These are phyloP conservation scores for Globisporangium iwayamae DNA, from an alignment of 352 stramenopile species.

Conservation along the genomic window DNA sequence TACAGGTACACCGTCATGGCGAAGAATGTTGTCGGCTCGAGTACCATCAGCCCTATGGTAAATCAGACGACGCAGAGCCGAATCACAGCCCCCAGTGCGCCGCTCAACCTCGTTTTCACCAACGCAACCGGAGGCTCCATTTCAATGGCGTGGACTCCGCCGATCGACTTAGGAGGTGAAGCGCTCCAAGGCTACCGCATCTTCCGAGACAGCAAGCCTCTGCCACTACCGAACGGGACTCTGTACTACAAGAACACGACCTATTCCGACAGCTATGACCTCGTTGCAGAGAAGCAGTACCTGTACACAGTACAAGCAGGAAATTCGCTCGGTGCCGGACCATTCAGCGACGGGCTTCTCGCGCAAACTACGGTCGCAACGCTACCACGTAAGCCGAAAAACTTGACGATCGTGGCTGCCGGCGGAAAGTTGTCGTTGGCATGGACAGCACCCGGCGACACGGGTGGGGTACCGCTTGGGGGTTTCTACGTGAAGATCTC, in stretches of 20 bases:
- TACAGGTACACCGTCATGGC: conserved; percentile 44
- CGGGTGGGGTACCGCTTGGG: conserved; percentile 32
- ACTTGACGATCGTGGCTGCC: conserved; percentile 10
- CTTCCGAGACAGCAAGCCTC: conserved; percentile 24
- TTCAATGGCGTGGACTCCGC: conserved; percentile 32
- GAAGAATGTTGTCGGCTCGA: conserved; percentile 43
- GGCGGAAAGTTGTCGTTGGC: conserved; percentile 29
- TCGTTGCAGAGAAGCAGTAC: conserved; percentile 32
- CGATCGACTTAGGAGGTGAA: conserved; percentile 43
- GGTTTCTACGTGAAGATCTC: conserved; percentile 13
- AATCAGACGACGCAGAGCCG: conserved; percentile 19
- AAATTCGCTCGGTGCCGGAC: conserved; percentile 33
- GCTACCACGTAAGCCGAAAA: conserved; percentile 17
- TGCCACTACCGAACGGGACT: not conserved
- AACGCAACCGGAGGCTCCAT: conserved; percentile 37
- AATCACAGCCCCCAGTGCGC: conserved; percentile 26
- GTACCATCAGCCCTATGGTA: conserved; percentile 18
- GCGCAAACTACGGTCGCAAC: conserved; percentile 25
- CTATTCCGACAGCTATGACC: conserved; percentile 27
- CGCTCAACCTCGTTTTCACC: conserved; percentile 16
- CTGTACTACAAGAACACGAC: conserved; percentile 10
- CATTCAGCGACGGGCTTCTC: conserved; percentile 25
- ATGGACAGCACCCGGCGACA: conserved; percentile 34
- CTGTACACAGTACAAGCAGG: conserved; percentile 36
- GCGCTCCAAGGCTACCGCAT: conserved; percentile 36